Conservation (phyloP, 805 yeast species). For the Candida saitoana region DNA sequence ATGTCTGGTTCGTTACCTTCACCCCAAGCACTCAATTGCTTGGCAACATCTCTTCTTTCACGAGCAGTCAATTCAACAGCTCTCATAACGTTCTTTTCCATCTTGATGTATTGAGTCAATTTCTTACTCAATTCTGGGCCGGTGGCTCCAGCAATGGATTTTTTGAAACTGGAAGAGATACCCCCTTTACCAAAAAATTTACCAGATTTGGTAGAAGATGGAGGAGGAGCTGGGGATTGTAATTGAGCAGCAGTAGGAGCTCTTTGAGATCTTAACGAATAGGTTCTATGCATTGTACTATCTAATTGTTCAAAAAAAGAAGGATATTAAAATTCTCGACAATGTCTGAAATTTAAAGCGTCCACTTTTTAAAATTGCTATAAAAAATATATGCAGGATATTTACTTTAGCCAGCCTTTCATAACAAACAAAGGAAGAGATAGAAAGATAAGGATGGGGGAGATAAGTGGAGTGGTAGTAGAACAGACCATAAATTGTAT, state of each 20-base stretch:
- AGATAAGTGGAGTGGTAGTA: no score
- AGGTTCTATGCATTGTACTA: slow-evolving; percentile 89
- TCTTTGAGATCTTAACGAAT: slow-evolving; percentile 89
- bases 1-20: slow-evolving; percentile 83
- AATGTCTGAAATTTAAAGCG: neutral
- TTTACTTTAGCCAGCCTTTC: no score
- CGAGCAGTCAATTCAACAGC: slow-evolving; percentile 71
- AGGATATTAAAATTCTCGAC: neutral
- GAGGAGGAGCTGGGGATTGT: slow-evolving; percentile 93
- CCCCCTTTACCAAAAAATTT: slow-evolving; percentile 87
- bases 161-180: slow-evolving; percentile 57
- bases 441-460: neutral
- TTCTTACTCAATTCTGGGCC: slow-evolving; percentile 80
- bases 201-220: slow-evolving; percentile 75
- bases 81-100: slow-evolving; percentile 78
- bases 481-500: no score
- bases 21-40: slow-evolving; percentile 83
- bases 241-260: slow-evolving; percentile 97
- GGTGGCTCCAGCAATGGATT: slow-evolving; percentile 69
- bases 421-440: neutral
- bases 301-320: neutral
- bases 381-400: neutral
- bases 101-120: slow-evolving; percentile 68
- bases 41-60: slow-evolving; percentile 79
- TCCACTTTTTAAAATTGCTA: neutral